A percentile compares a stretch with the other conserved stretches of the same genome.
Evolutionary conservation across 352 stramenopile species (phyloP).

Genomic region (Globisporangium lucens): DNA sequence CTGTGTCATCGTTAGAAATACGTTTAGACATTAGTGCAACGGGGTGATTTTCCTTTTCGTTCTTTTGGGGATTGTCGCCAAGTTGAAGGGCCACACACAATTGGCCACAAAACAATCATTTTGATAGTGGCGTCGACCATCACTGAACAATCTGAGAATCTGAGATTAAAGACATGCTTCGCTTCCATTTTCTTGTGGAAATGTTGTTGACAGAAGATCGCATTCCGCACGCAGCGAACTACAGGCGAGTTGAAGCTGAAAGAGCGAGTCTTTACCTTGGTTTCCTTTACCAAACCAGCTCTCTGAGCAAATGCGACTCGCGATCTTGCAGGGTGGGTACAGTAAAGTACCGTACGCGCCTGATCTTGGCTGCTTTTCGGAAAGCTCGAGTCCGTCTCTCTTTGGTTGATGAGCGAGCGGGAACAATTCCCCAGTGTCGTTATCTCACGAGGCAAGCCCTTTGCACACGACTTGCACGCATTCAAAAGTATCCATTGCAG

Average conservation of each 20-base stretch:
- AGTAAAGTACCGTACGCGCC: constrained; percentile 3
- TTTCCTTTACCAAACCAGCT: constrained; percentile 3
- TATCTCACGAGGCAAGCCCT: constrained; percentile 2
- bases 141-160: not conserved
- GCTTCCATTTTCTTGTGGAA: not conserved
- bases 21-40: not conserved
- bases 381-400: not conserved
- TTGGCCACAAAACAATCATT: constrained; percentile 4
- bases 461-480: not conserved
- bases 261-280: not conserved
- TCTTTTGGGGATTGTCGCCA: constrained; percentile 7
- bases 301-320: not conserved
- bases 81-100: constrained; percentile 1
- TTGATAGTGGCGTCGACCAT: constrained; percentile 3
- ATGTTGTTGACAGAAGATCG: not conserved
- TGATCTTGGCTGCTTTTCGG: not conserved
- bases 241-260: not conserved
- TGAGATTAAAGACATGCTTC: constrained; percentile 11
- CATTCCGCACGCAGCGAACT: not conserved
- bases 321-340: not conserved
- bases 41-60: not conserved
- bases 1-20: not conserved
- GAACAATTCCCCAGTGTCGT: not conserved
- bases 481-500: constrained; percentile 12
- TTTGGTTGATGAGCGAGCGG: not conserved